phyloP scores from a whole-genome alignment of 2,329 filamentous ascomycete species.

The Verruconis gallopava region DNA sequence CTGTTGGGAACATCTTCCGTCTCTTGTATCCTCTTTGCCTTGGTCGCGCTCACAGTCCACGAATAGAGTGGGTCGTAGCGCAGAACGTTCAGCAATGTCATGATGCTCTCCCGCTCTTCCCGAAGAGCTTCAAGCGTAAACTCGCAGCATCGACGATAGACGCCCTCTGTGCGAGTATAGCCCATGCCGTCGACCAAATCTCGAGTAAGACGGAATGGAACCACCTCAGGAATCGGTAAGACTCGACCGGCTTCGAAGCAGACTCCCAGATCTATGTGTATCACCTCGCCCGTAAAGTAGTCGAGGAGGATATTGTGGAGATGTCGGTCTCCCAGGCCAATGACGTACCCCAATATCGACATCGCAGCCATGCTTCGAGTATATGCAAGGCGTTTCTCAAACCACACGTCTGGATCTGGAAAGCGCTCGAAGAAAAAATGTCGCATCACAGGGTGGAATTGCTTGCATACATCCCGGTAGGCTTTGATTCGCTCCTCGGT shows the following conservation, averaged over 20 bases:
- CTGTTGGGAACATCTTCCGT: slow-evolving; percentile 34
- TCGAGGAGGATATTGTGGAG: slow-evolving; percentile 96
- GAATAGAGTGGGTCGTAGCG: slow-evolving; percentile 96
- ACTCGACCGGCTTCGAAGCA: slow-evolving; percentile 94
- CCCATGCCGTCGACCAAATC: slow-evolving; percentile 98
- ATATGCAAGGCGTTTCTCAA: slow-evolving; percentile 75
- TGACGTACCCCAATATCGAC: slow-evolving; percentile 83
- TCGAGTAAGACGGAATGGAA: slow-evolving; percentile 86
- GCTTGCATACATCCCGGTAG: slow-evolving; percentile 66
- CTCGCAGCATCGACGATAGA: slow-evolving; percentile 95
- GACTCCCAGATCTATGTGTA: slow-evolving; percentile 94
- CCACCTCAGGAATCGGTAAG: slow-evolving; percentile 87
- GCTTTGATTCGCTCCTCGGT: slow-evolving; percentile 58
- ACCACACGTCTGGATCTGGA: slow-evolving; percentile 91
- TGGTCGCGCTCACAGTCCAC: slow-evolving; percentile 72
- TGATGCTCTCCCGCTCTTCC: slow-evolving; percentile 93
- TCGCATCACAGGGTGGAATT: slow-evolving; percentile 84
- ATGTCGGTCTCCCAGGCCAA: slow-evolving; percentile 87
- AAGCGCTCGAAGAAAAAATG: slow-evolving; percentile 98
- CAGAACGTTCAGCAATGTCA: slow-evolving; percentile 94
- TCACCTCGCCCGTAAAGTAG: slow-evolving; percentile 76
- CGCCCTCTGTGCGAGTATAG: slow-evolving; percentile 84
- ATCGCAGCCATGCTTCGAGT: slow-evolving; percentile 88
- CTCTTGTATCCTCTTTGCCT: slow-evolving; percentile 55
- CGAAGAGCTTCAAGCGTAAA: slow-evolving; percentile 90